phyloP scores from a whole-genome alignment of 495 filamentous ascomycete species.

The Aspergillus steynii region DNA sequence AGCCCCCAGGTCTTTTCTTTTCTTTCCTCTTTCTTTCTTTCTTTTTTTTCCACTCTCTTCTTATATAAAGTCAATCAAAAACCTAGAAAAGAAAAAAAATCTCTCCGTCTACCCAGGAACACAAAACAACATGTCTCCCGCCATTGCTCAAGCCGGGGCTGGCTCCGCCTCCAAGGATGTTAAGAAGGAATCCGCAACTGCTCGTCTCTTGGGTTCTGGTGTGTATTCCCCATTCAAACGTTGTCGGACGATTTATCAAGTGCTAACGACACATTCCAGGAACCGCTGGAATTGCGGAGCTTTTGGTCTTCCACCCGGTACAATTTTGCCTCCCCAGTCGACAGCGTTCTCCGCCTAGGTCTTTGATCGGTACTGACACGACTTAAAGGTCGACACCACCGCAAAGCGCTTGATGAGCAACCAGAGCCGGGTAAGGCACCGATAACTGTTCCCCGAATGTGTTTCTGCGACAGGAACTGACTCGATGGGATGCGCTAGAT shows the following conservation, averaged over 20 bases:
- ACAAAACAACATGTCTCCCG: slow-evolving; percentile 50
- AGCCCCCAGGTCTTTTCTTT: neutral
- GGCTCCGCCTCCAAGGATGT: slow-evolving; percentile 60
- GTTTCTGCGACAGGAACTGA: neutral
- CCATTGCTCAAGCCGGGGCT: slow-evolving; percentile 44
- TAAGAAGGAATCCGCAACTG: slow-evolving; percentile 87
- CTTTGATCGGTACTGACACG: slow-evolving; percentile 21
- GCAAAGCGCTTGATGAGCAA: slow-evolving; percentile 99
- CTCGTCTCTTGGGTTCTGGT: slow-evolving; percentile 91
- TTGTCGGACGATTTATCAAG: slow-evolving; percentile 6
- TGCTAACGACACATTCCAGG: slow-evolving; percentile 53
- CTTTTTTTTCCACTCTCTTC: slow-evolving; percentile 14
- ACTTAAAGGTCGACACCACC: slow-evolving; percentile 84
- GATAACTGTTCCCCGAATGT: neutral
- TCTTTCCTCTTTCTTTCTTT: slow-evolving; percentile 3
- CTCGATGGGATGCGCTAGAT: slow-evolving; percentile 47
- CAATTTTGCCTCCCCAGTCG: slow-evolving; percentile 21
- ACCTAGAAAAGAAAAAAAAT: slow-evolving; percentile 11
- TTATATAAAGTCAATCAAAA: slow-evolving; percentile 15
- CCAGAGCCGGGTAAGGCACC: slow-evolving; percentile 63
- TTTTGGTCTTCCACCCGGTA: slow-evolving; percentile 96
- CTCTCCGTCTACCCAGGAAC: neutral
- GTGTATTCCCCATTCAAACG: slow-evolving; percentile 27
- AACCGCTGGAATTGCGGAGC: slow-evolving; percentile 91
- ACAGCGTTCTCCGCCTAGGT: neutral